These are phyloP conservation scores for Mortierella sp. DNA, from an alignment of 371 early-diverging fungal genomes.

Conservation along the genomic window DNA sequence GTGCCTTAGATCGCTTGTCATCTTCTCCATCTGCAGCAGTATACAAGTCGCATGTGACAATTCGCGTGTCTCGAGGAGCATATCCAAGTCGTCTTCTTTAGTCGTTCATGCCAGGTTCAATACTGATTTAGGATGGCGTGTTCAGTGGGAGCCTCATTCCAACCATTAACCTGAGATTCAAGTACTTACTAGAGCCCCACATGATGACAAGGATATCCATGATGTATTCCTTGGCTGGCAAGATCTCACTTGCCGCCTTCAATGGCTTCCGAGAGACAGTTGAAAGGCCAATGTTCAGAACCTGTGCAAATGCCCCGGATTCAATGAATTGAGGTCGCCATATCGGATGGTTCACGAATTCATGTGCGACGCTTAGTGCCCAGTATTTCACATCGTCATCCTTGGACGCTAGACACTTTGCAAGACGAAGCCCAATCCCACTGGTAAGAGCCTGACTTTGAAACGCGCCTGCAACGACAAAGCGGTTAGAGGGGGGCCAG, in stretches of 20 bases:
- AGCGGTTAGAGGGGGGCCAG: neutral
- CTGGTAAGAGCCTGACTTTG: conserved; percentile 67
- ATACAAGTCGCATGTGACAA: conserved; percentile 34
- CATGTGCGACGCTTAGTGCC: conserved; percentile 71
- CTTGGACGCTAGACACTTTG: conserved; percentile 70
- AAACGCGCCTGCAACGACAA: conserved; percentile 46
- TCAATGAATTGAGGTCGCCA: conserved; percentile 49
- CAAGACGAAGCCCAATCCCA: conserved; percentile 71
- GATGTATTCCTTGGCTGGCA: conserved; percentile 34
- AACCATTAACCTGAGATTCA: neutral
- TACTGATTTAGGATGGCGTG: neutral
- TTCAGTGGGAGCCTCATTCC: neutral
- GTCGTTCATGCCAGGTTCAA: neutral
- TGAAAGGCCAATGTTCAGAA: conserved; percentile 40
- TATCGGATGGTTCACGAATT: conserved; percentile 48
- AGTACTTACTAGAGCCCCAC: conserved; percentile 42
- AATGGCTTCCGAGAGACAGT: conserved; percentile 33
- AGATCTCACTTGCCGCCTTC: conserved; percentile 26
- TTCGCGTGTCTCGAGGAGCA: conserved; percentile 15
- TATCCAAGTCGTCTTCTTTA: conserved; percentile 23
- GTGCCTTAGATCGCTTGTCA: conserved; percentile 20
- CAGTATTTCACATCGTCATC: conserved; percentile 82
- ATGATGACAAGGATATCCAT: conserved; percentile 38
- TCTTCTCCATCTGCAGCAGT: conserved; percentile 37
- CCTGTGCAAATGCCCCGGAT: conserved; percentile 41